phyloP scores from a whole-genome alignment of 192 early-diverging fungal species.

The Rhizoclosmatium sp. region DNA sequence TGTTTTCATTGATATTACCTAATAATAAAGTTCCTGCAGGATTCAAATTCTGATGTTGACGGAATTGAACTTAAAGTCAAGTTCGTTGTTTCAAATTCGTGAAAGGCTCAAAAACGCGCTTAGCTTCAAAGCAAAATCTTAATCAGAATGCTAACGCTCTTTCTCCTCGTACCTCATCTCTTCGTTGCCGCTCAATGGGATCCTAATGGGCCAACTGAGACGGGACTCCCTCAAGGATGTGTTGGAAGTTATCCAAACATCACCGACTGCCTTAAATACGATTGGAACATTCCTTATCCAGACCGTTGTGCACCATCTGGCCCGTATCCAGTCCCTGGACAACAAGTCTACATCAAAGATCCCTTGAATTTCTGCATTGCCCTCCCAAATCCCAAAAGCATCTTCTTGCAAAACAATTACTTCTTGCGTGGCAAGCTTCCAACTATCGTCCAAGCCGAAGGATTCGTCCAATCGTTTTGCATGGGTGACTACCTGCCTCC shows the following conservation, averaged over 20 bases:
- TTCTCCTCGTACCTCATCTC: background rate
- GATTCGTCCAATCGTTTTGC: conserved; percentile 43
- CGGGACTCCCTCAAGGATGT: conserved; percentile 30
- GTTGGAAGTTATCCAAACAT: conserved; percentile 33
- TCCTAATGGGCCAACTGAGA: conserved; percentile 19
- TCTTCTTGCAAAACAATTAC: conserved; percentile 32
- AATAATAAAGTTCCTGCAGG: conserved; percentile 12
- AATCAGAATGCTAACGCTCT: conserved; percentile 35
- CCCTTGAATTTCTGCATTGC: conserved; percentile 46
- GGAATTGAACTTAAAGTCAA: too few species aligned
- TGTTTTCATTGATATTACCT: background rate
- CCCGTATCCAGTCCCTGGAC: conserved; percentile 15
- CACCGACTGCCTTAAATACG: conserved; percentile 10
- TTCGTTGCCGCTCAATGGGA: conserved; percentile 3
- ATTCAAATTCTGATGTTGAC: conserved; percentile 30
- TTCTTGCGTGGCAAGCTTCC: conserved; percentile 21
- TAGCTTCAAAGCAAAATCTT: too few species aligned
- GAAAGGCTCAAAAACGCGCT: too few species aligned
- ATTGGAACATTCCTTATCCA: conserved; percentile 34
- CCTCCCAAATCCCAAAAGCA: conserved; percentile 40
- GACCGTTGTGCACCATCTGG: conserved; percentile 26
- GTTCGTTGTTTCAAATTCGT: too few species aligned
- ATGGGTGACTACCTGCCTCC: conserved; percentile 39
- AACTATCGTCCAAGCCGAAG: conserved; percentile 48
- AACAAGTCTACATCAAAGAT: conserved; percentile 51